Evolutionary conservation across 1,284 basidiomycete species (phyloP).

Genomic region (Vanrija humicola): DNA sequence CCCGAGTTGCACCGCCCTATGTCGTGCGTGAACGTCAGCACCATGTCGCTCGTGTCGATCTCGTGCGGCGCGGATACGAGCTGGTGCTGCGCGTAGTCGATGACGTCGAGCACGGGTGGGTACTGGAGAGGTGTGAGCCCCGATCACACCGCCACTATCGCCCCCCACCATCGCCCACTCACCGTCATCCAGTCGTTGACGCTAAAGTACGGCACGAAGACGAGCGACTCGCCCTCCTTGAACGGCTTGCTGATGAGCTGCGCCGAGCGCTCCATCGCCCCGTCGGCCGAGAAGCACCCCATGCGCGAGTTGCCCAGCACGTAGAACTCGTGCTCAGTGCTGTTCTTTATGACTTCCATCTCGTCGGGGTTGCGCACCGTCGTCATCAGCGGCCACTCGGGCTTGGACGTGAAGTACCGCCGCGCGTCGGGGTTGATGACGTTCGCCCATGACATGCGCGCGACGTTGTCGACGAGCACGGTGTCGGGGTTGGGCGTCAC

Average conservation of each 20-base stretch:
- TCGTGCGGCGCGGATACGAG: slow-evolving; percentile 19
- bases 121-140: too few relatives aligned
- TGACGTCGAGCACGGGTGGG: slow-evolving; percentile 13
- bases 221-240: slow-evolving; percentile 22
- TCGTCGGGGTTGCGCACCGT: slow-evolving; percentile 9
- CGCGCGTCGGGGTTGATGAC: slow-evolving; percentile 24
- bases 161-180: slow-evolving; percentile 34
- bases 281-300: slow-evolving; percentile 26
- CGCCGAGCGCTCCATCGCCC: slow-evolving; percentile 19
- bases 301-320: slow-evolving; percentile 7
- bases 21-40: slow-evolving; percentile 45
- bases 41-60: slow-evolving; percentile 23
- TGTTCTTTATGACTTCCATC: slow-evolving; percentile 1
- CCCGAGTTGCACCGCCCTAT: slow-evolving; percentile 30
- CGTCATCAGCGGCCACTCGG: slow-evolving; percentile 12
- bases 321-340: slow-evolving; percentile 10
- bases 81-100: slow-evolving; percentile 12
- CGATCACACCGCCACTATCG: too few relatives aligned
- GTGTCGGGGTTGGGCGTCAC: slow-evolving; percentile 3
- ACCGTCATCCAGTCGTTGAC: slow-evolving; percentile 7
- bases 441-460: slow-evolving; percentile 24
- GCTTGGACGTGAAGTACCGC: slow-evolving; percentile 12
- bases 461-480: slow-evolving; percentile 13
- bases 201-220: slow-evolving; percentile 18
- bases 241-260: slow-evolving; percentile 17